Conservation (phyloP, 2,329 filamentous ascomycete species). For the Penicillium sp. region DNA sequence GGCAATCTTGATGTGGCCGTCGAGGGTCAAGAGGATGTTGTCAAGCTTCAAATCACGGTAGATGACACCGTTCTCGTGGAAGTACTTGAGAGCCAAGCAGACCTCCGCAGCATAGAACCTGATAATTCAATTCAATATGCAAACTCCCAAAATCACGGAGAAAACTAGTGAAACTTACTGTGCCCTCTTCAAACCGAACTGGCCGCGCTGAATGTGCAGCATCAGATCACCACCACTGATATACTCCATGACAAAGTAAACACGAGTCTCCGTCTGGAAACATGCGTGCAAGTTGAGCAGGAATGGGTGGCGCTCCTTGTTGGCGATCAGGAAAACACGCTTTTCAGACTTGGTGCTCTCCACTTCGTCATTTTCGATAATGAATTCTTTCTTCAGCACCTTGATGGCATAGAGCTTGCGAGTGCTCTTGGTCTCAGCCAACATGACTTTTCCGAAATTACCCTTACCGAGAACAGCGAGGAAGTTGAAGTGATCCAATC, state of each 20-base stretch:
- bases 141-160: neutral
- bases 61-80: conserved; percentile 98
- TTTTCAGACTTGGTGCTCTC: conserved; percentile 98
- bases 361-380: conserved; percentile 98
- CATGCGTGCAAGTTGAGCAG: conserved; percentile 92
- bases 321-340: conserved; percentile 93
- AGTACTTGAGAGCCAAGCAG: conserved; percentile 95
- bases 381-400: conserved; percentile 99
- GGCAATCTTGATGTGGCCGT: conserved; percentile 97
- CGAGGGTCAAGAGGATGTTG: conserved; percentile 89
- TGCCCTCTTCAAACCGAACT: conserved; percentile 92
- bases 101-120: conserved; percentile 98
- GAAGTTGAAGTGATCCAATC: conserved; percentile 98
- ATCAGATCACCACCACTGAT: conserved; percentile 98
- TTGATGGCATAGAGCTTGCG: conserved; percentile 97
- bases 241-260: conserved; percentile 99
- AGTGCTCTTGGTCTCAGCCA: conserved; percentile 91
- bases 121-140: conserved; percentile 20
- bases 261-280: conserved; percentile 97
- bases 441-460: conserved; percentile 99
- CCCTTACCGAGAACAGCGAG: conserved; percentile 96
- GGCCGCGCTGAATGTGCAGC: conserved; percentile 95
- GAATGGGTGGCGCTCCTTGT: conserved; percentile 96
- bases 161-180: conserved; percentile 62
- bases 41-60: conserved; percentile 81